A percentile compares a stretch with the other conserved stretches of the same genome.
Conservation (phyloP, 2,329 filamentous ascomycete species). For the Colletotrichum tabaci region DNA sequence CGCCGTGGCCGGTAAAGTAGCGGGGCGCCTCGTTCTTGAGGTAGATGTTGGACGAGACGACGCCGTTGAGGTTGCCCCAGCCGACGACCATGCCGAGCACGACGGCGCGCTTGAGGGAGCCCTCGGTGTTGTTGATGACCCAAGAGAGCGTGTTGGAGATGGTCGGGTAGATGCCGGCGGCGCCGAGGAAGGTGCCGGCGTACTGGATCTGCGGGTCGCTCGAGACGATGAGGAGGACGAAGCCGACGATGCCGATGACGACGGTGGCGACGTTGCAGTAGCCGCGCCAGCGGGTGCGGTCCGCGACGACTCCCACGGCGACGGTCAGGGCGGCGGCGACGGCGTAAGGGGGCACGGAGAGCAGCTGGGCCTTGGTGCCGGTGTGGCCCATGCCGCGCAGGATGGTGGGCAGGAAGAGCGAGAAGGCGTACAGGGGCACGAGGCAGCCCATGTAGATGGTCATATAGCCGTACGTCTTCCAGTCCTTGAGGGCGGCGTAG, state of each 20-base stretch:
- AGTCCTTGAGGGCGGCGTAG: constrained; percentile 79
- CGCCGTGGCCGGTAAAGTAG: constrained; percentile 68
- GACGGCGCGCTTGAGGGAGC: constrained; percentile 75
- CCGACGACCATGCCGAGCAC: constrained; percentile 82
- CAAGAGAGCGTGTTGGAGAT: constrained; percentile 81
- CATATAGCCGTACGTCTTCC: constrained; percentile 77
- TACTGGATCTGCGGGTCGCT: constrained; percentile 72
- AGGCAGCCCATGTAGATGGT: constrained; percentile 64
- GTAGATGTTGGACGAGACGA: constrained; percentile 79
- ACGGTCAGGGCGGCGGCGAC: constrained; percentile 76
- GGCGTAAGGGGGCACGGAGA: constrained; percentile 72
- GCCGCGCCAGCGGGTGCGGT: constrained; percentile 75
- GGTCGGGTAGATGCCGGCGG: constrained; percentile 79
- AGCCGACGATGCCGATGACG: constrained; percentile 74
- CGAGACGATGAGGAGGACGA: constrained; percentile 74
- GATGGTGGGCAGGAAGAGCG: constrained; percentile 72
- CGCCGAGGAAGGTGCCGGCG: constrained; percentile 78
- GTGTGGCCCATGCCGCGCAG: constrained; percentile 54
- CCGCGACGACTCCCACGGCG: constrained; percentile 74
- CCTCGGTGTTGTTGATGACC: constrained; percentile 79
- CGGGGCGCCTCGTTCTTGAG: constrained; percentile 49
- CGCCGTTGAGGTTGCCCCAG: constrained; percentile 83
- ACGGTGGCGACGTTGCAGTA: constrained; percentile 77
- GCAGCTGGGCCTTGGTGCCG: constrained; percentile 63
- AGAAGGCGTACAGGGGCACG: constrained; percentile 66